These are phyloP conservation scores for Nematocida sp. DNA, from an alignment of 371 early-diverging fungal genomes.

Conservation along the genomic window DNA sequence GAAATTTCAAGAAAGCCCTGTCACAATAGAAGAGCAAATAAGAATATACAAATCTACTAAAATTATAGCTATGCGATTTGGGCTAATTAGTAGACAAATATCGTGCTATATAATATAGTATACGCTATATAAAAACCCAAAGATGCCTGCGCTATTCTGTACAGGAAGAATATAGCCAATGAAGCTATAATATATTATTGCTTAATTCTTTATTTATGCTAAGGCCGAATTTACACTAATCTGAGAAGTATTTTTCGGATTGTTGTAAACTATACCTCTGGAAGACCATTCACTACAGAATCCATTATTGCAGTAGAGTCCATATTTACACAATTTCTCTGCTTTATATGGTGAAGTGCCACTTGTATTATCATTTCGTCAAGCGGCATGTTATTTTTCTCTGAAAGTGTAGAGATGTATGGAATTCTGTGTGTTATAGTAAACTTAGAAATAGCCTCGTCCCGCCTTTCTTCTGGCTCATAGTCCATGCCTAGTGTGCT, in stretches of 20 bases:
- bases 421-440: conserved; percentile 12
- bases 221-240: too few relatives aligned
- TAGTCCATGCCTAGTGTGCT: background rate
- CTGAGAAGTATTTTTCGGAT: background rate
- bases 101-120: too few relatives aligned
- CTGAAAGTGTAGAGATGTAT: conserved; percentile 6
- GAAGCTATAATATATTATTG: too few relatives aligned
- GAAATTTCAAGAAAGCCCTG: too few relatives aligned
- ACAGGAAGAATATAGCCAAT: too few relatives aligned
- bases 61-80: too few relatives aligned
- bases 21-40: too few relatives aligned
- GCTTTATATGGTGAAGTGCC: conserved; percentile 14
- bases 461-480: background rate
- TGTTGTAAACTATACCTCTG: background rate
- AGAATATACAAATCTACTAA: too few relatives aligned
- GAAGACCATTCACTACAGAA: conserved; percentile 22
- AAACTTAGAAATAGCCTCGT: background rate
- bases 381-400: background rate
- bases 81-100: too few relatives aligned
- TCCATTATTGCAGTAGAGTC: background rate
- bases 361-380: conserved; percentile 3
- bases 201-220: too few relatives aligned
- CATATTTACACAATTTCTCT: conserved; percentile 2
- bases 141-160: too few relatives aligned
- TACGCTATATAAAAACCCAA: too few relatives aligned